Evolutionary conservation across 129 eudicot species (phyloP).

Genomic region (Flaveria robusta): DNA sequence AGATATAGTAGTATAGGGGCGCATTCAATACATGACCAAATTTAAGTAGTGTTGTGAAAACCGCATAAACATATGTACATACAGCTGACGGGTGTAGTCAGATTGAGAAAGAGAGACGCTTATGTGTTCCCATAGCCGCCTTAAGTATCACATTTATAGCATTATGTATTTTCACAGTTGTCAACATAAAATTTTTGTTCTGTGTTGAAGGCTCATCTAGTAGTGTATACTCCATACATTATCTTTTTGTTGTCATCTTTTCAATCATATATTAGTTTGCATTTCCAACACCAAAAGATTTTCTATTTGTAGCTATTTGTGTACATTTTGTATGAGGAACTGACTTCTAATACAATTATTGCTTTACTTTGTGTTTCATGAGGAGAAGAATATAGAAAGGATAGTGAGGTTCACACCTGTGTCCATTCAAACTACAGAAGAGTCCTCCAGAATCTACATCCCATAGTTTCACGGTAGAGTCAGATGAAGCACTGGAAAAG

Average conservation of each 20-base stretch:
- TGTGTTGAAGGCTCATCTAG: not conserved
- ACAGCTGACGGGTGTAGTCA: not conserved
- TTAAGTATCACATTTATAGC: not conserved
- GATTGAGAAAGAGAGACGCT: not conserved
- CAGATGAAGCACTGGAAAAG: slow-evolving; percentile 56
- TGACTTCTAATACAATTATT: not conserved
- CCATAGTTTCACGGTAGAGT: slow-evolving; percentile 70
- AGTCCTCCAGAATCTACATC: slow-evolving; percentile 52
- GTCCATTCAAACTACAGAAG: slow-evolving; percentile 49
- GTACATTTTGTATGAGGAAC: too few species aligned
- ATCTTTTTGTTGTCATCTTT: not conserved
- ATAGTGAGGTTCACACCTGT: slow-evolving; percentile 39
- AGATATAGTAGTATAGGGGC: not conserved
- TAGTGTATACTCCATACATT: not conserved
- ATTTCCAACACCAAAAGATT: not conserved
- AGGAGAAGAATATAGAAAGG: not conserved
- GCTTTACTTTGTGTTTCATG: not conserved
- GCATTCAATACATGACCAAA: not conserved
- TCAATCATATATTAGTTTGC: slow-evolving; percentile 12
- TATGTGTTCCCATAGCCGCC: not conserved
- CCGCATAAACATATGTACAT: not conserved
- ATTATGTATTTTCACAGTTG: not conserved
- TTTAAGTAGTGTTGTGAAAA: not conserved
- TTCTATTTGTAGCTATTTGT: too few species aligned
- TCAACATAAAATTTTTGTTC: not conserved